phyloP scores from a whole-genome alignment of 495 filamentous ascomycete genomes.

The Cercophora samala region DNA sequence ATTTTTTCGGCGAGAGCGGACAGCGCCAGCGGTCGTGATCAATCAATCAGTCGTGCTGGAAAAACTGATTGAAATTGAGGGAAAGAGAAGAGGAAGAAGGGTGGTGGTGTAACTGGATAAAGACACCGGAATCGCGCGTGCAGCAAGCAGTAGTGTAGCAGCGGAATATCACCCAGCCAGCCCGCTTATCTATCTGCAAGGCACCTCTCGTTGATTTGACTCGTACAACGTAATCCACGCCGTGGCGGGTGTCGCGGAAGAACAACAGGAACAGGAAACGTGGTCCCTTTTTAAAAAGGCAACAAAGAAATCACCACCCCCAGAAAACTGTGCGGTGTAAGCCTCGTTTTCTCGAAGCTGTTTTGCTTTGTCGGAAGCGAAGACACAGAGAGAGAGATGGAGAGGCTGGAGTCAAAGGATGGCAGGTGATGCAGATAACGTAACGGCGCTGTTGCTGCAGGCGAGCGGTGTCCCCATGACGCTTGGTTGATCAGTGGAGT shows the following conservation, averaged over 20 bases:
- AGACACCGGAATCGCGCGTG: conserved; percentile 6
- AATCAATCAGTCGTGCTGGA: neutral
- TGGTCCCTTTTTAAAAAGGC: conserved; percentile 4
- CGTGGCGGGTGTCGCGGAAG: neutral
- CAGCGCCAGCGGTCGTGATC: neutral
- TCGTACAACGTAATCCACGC: neutral
- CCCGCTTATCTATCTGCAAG: neutral
- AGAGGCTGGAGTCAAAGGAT: conserved; percentile 1
- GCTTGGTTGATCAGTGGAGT: neutral
- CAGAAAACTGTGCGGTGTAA: neutral
- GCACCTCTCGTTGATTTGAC: neutral
- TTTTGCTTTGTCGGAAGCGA: neutral
- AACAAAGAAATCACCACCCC: neutral
- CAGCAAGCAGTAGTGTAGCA: neutral
- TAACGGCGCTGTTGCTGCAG: neutral
- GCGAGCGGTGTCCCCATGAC: neutral
- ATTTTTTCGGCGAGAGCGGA: conserved; percentile 1
- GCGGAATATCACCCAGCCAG: neutral
- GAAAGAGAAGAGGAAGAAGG: neutral
- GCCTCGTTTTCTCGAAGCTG: neutral
- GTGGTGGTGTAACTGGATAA: conserved; percentile 13
- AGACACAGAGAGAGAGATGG: no score
- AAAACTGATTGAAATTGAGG: neutral
- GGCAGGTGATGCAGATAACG: neutral
- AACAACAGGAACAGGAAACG: neutral